Base-by-base conservation (phyloP, 1,284 basidiomycete genomes). In the Ganoderma lingzhi region DNA sequence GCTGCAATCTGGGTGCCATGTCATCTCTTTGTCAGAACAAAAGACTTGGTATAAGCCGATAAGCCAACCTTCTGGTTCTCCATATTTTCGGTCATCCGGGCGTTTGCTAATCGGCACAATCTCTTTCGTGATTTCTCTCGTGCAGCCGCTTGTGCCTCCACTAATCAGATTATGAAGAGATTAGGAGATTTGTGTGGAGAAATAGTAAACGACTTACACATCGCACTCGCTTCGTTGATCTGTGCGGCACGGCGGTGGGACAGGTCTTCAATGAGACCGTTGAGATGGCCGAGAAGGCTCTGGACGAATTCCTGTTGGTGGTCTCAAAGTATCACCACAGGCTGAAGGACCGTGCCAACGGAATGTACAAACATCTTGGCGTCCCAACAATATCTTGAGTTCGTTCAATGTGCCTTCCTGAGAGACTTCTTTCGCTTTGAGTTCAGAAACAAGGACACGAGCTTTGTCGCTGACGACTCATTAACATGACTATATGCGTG, bases 51-150 rank as follows among this genome's bases (percentile, higher is more conserved):
- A 28, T 44, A 28, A 3, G 19, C 23, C 2, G 10, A 10, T 32
- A 12, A 15, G 45, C 66, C 77, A n/a, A 82, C 84, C 76, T 80
- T 80, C 64, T 85, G 85, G 45, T 78, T 79, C 70, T 86, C 84
- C 63, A 84, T 75, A 35, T 78, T 79, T 61, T 84, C 80, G 37
- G 85, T 81, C 28, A 85, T 78, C 35, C 76, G 76, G 5, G 71
- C 73, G 62, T 80, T 81, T n/a, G 83, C 81, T 56, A 78, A 75
- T 65, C 76, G 74, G 69, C 84, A 78, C 3, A 84, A 70, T 37
- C 77, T 76, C 65, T 76, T 77, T 42, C 84, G 81, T 12, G 82
- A 84, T 32, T 76, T 77, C 53, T 78, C 79, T 58, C 84, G 80
- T 71, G 70, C 73, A 65, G 60, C 63, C 19, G 77, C 73, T 58